Conservation (phyloP, 495 filamentous ascomycete genomes). For the Tuber brumale region DNA sequence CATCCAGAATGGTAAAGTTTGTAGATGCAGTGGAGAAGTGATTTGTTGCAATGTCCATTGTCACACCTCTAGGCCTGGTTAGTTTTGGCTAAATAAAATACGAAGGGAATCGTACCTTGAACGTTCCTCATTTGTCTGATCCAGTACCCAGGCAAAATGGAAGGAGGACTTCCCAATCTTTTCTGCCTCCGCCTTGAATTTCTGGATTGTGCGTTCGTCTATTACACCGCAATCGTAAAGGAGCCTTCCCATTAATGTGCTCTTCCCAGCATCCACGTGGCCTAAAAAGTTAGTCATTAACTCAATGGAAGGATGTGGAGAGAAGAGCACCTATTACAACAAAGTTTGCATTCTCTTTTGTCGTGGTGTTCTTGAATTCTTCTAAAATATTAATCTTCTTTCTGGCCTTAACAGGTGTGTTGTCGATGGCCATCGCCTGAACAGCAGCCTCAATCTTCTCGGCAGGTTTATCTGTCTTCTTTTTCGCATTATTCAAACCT, state of each 20-base stretch:
- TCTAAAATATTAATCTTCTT: constrained; percentile 80
- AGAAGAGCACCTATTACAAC: constrained; percentile 74
- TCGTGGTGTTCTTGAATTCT: constrained; percentile 67
- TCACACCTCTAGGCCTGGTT: constrained; percentile 57
- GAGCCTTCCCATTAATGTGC: constrained; percentile 93
- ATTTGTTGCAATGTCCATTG: constrained; percentile 92
- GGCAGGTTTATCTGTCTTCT: not conserved
- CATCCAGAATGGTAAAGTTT: constrained; percentile 88
- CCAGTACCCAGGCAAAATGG: constrained; percentile 91
- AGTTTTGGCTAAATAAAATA: not conserved
- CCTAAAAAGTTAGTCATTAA: constrained; percentile 49
- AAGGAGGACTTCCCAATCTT: constrained; percentile 92
- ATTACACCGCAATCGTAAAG: constrained; percentile 82
- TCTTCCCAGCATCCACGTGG: constrained; percentile 96
- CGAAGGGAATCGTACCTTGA: constrained; percentile 45
- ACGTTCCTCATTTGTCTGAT: constrained; percentile 82
- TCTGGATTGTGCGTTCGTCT: constrained; percentile 78
- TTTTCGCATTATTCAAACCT: constrained; percentile 18
- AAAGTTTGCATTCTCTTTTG: constrained; percentile 83
- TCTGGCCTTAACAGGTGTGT: constrained; percentile 66
- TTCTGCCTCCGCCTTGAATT: constrained; percentile 78
- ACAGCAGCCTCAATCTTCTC: constrained; percentile 43
- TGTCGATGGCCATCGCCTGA: constrained; percentile 58
- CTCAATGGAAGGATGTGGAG: too few species aligned
- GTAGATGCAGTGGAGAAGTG: constrained; percentile 83